A percentile compares a stretch with the other conserved stretches of the same genome.
These are phyloP conservation scores for Ilex asprella DNA, from an alignment of 257 asterid genomes.

Conservation along the genomic window DNA sequence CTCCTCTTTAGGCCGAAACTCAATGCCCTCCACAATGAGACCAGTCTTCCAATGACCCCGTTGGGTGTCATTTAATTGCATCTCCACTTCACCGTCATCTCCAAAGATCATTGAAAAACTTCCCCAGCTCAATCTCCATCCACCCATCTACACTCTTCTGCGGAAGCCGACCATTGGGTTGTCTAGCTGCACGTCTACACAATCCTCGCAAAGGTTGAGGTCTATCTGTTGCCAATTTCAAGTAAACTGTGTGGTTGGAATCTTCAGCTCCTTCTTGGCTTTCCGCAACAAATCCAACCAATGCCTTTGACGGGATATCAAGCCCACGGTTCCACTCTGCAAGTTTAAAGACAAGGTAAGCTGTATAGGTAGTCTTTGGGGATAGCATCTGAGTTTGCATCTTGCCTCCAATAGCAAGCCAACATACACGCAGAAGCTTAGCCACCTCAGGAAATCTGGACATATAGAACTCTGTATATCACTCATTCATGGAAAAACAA, in stretches of 20 bases:
- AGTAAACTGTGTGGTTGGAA: neutral
- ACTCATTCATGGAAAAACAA: too few relatives aligned
- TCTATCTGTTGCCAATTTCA: conserved; percentile 6
- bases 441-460: conserved; percentile 72
- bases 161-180: conserved; percentile 28
- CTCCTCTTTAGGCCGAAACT: conserved; percentile 36
- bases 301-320: conserved; percentile 14
- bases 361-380: conserved; percentile 19
- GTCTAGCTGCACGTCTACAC: conserved; percentile 19
- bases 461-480: too few relatives aligned
- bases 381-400: conserved; percentile 17
- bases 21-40: conserved; percentile 53
- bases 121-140: conserved; percentile 57
- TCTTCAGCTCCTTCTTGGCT: neutral
- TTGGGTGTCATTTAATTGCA: conserved; percentile 40
- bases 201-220: conserved; percentile 35
- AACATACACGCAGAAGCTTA: conserved; percentile 36
- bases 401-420: conserved; percentile 57
- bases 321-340: conserved; percentile 8
- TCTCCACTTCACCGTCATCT: conserved; percentile 43
- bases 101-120: conserved; percentile 23
- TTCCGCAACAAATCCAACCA: conserved; percentile 11
- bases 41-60: conserved; percentile 34
- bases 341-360: conserved; percentile 23
- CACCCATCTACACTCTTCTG: conserved; percentile 44